Evolutionary conservation across 2,329 filamentous ascomycete species (phyloP).

Genomic region (Pleurostoma richardsiae): DNA sequence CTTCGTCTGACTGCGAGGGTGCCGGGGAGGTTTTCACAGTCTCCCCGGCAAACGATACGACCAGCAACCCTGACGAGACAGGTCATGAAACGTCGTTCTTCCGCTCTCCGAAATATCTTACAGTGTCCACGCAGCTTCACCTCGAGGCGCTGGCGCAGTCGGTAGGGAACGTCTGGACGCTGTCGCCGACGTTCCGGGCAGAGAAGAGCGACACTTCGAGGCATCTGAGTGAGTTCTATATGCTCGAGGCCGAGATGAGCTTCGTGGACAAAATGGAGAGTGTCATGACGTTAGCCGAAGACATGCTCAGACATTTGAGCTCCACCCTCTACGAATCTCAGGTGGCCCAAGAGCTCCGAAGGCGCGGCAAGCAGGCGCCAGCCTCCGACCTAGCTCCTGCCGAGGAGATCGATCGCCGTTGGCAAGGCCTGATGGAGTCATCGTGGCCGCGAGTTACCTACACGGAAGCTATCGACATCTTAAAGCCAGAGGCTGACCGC

Average conservation of each 20-base stretch:
- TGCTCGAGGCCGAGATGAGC: slow-evolving; percentile 88
- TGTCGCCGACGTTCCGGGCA: slow-evolving; percentile 90
- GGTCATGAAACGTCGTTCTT: slow-evolving; percentile 62
- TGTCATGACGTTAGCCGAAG: slow-evolving; percentile 77
- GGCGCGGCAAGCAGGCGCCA: slow-evolving; percentile 10
- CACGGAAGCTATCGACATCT: slow-evolving; percentile 64
- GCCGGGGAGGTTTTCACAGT: slow-evolving; percentile 90
- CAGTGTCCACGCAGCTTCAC: slow-evolving; percentile 91
- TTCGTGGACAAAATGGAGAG: slow-evolving; percentile 66
- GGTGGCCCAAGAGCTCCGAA: slow-evolving; percentile 38
- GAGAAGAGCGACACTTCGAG: slow-evolving; percentile 90
- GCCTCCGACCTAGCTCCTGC: slow-evolving; percentile 34
- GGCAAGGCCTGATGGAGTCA: slow-evolving; percentile 58
- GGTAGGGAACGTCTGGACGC: slow-evolving; percentile 85
- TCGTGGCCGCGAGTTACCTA: slow-evolving; percentile 83
- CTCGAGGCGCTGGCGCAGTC: slow-evolving; percentile 87
- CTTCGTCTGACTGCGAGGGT: slow-evolving; percentile 94
- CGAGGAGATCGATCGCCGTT: slow-evolving; percentile 59
- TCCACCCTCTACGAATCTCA: slow-evolving; percentile 32
- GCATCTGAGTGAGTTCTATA: slow-evolving; percentile 96
- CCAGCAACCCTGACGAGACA: slow-evolving; percentile 23
- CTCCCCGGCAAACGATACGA: slow-evolving; percentile 28
- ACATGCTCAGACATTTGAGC: slow-evolving; percentile 59
- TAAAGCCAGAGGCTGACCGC: slow-evolving; percentile 53
- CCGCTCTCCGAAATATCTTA: slow-evolving; percentile 83